phyloP scores from a whole-genome alignment of 495 filamentous ascomycete genomes.

The Monascus purpureus region DNA sequence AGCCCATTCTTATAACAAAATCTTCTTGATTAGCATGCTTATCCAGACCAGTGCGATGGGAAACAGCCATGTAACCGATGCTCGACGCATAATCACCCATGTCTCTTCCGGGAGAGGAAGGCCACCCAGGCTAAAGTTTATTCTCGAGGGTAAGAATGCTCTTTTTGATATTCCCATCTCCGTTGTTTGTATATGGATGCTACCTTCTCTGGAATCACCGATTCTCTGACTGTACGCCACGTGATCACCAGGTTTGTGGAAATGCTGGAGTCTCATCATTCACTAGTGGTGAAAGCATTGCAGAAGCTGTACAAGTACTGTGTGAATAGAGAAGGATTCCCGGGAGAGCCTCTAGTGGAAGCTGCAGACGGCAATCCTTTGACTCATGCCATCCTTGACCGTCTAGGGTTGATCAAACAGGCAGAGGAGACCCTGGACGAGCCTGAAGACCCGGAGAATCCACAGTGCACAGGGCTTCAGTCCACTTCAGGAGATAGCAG shows the following conservation, averaged over 20 bases:
- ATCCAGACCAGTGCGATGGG: constrained; percentile 27
- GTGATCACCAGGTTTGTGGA: constrained; percentile 25
- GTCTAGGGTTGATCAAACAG: constrained; percentile 31
- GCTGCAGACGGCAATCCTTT: constrained; percentile 27
- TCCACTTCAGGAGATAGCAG: constrained; percentile 29
- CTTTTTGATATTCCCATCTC: neutral
- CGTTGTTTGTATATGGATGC: neutral
- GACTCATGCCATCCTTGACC: constrained; percentile 33
- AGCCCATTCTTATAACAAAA: neutral
- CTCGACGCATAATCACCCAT: constrained; percentile 33
- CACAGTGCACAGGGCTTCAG: constrained; percentile 23
- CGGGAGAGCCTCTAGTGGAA: constrained; percentile 31
- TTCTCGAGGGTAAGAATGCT: constrained; percentile 25
- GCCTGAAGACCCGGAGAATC: constrained; percentile 23
- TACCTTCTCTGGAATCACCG: neutral
- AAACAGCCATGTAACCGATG: constrained; percentile 36
- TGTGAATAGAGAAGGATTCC: constrained; percentile 30
- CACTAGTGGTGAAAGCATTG: constrained; percentile 29
- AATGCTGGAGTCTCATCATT: constrained; percentile 35
- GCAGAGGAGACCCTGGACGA: constrained; percentile 31
- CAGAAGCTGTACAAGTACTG: constrained; percentile 32
- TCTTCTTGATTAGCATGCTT: constrained; percentile 2
- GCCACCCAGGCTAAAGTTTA: constrained; percentile 35
- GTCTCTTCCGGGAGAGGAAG: constrained; percentile 34
- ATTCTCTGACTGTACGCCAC: neutral